phyloP scores from a whole-genome alignment of 257 asterid species.

The Lycium barbarum region DNA sequence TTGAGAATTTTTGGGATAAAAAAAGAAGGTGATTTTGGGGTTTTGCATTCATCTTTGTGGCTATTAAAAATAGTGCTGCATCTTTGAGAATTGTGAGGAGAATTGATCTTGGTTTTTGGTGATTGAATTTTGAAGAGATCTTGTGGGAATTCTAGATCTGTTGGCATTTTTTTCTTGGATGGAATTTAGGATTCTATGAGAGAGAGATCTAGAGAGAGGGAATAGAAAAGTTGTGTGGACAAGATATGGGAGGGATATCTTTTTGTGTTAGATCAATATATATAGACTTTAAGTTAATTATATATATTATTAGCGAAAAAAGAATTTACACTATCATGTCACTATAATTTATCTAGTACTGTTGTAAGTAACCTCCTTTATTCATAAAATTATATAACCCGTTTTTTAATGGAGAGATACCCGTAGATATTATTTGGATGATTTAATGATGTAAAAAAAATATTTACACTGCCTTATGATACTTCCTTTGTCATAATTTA shows the following conservation, averaged over 20 bases:
- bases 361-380: too few relatives aligned
- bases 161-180: slow-evolving; percentile 39
- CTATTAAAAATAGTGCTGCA: not conserved
- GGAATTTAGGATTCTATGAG: not conserved
- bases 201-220: not conserved
- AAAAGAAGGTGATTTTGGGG: slow-evolving; percentile 53
- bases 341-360: too few relatives aligned
- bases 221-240: slow-evolving; percentile 36
- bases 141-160: slow-evolving; percentile 56
- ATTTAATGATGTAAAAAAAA: too few relatives aligned
- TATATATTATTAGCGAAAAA: too few relatives aligned
- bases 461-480: too few relatives aligned
- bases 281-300: not conserved
- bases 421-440: too few relatives aligned
- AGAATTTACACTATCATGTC: too few relatives aligned
- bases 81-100: slow-evolving; percentile 4
- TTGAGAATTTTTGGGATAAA: slow-evolving; percentile 49
- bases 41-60: slow-evolving; percentile 44
- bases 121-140: slow-evolving; percentile 17
- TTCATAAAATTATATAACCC: too few relatives aligned
- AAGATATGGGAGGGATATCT: not conserved
- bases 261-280: slow-evolving; percentile 37
- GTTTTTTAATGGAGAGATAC: too few relatives aligned
- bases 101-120: slow-evolving; percentile 31
- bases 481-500: too few relatives aligned